Base-by-base conservation (phyloP, 176 grass and related monocot genomes). In the Ensete ventricosum region DNA sequence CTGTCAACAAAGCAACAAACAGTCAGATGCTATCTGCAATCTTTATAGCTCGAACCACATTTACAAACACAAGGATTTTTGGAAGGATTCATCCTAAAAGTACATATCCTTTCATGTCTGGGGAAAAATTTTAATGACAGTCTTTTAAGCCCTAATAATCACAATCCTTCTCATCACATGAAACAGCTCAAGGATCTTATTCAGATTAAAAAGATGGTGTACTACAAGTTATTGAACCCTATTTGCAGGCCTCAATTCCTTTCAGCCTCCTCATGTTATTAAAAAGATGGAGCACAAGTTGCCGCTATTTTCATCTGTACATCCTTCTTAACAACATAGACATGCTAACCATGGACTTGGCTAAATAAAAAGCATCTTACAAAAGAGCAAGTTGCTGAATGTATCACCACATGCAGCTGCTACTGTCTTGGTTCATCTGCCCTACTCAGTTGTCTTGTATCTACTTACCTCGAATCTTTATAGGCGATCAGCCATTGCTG, bases 251-350 rank as follows among this genome's bases (percentile, higher is more conserved):
- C 34, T 77, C 48, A 22, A 65, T 52, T 20, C 49, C 49, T 14
- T 24, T 67, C 22, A 77, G 53, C n/a, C 75, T 52, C 52, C 75
- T 77, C 51, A 48, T 50, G 7, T 77, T 77, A 29, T 29, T 29
- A 3, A 29, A 29, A 29, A 29, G 27, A 29, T 29, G 27, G 27
- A 29, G 27, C 2, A 6, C 34, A 6, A 0, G 29, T 34, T 3
- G 2, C 2, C 4, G 8, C 60, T 83, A 88, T 86, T 78, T 72
- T 83, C 85, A 85, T 84, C 83, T 92, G 80, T 92, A 92, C 89
- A 88, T 84, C 73, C 65, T 53, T 79, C 83, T 81, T 81, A 79
- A 17, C 67, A 52, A 70, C 34, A 70, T 16, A 21, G 10, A 69
- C 50, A 11, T 48, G 51, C 67, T 52, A 10, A 70, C 48, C 67